phyloP scores from a whole-genome alignment of 2,329 filamentous ascomycete genomes.

The Exophiala spinifera region DNA sequence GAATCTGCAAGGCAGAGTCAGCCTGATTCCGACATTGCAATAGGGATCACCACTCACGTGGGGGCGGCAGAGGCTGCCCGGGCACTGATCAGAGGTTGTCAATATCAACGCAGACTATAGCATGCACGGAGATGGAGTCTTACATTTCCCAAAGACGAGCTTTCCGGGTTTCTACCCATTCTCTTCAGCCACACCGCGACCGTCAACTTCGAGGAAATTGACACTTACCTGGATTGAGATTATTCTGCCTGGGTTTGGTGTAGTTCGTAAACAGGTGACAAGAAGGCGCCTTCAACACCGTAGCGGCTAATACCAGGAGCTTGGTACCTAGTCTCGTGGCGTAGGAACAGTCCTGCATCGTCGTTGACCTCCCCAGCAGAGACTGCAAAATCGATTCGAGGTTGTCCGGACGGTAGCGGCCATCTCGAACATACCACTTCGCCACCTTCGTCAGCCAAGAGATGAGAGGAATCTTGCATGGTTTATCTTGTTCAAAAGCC shows the following conservation, averaged over 20 bases:
- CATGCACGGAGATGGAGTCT: not conserved
- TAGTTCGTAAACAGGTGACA: conserved; percentile 8
- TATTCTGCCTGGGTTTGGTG: not conserved
- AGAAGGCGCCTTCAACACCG: conserved; percentile 1
- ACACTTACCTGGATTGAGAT: conserved; percentile 1
- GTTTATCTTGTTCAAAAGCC: not conserved
- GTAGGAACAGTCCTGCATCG: conserved; percentile 6
- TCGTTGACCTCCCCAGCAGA: not conserved
- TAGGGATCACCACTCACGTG: not conserved
- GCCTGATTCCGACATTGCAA: not conserved
- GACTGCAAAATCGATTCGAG: conserved; percentile 3
- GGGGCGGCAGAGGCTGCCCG: not conserved
- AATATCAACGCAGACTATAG: conserved; percentile 3
- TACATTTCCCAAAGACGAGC: conserved; percentile 8
- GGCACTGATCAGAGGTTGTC: not conserved
- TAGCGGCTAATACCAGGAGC: conserved; percentile 1
- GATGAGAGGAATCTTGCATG: not conserved
- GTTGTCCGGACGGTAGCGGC: conserved; percentile 1
- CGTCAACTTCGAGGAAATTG: not conserved
- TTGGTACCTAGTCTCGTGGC: conserved; percentile 3
- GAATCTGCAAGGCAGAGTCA: conserved; percentile 17
- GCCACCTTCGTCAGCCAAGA: not conserved
- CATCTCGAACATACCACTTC: conserved; percentile 3
- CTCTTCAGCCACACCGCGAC: not conserved
- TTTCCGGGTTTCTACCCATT: not conserved